These are phyloP conservation scores for Colletotrichum incanum DNA, from an alignment of 2,329 filamentous ascomycete genomes.

Conservation along the genomic window DNA sequence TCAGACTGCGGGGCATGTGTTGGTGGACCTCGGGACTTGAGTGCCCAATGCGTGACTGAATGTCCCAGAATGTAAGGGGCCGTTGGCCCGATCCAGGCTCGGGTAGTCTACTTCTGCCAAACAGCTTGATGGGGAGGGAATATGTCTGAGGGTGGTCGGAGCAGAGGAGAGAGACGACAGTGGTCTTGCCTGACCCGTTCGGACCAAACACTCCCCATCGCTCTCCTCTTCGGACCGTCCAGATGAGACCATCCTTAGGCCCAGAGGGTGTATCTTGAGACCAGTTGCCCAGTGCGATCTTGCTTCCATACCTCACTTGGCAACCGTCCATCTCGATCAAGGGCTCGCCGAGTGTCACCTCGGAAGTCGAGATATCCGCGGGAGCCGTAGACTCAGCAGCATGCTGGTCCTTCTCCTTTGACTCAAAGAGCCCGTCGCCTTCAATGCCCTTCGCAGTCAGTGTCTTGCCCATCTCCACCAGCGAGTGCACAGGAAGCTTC, in stretches of 20 bases:
- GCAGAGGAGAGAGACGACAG: slow-evolving; percentile 90
- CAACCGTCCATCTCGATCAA: slow-evolving; percentile 92
- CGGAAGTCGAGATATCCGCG: slow-evolving; percentile 19
- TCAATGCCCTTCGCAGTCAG: slow-evolving; percentile 59
- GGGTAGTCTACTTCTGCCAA: slow-evolving; percentile 86
- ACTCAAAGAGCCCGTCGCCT: slow-evolving; percentile 55
- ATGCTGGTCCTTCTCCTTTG: slow-evolving; percentile 43
- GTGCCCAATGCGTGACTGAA: slow-evolving; percentile 91
- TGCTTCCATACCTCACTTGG: slow-evolving; percentile 83
- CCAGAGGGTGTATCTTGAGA: slow-evolving; percentile 69
- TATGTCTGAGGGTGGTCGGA: slow-evolving; percentile 98
- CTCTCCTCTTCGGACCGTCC: slow-evolving; percentile 87
- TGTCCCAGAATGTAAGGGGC: slow-evolving; percentile 92
- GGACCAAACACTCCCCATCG: slow-evolving; percentile 94
- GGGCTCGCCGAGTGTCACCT: slow-evolving; percentile 68
- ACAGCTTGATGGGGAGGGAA: slow-evolving; percentile 87
- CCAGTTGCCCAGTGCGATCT: slow-evolving; percentile 87
- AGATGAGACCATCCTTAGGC: slow-evolving; percentile 77
- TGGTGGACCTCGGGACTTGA: slow-evolving; percentile 95
- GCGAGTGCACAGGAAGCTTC: slow-evolving; percentile 62
- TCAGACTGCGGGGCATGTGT: slow-evolving; percentile 87
- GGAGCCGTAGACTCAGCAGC: slow-evolving; percentile 14
- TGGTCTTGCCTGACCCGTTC: slow-evolving; percentile 97
- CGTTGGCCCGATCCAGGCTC: slow-evolving; percentile 75
- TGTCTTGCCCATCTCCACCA: slow-evolving; percentile 66